Evolutionary conservation across 768 basidiomycete genomes (phyloP), one percentile per base, ranked within the genome.

Genomic region (Mycena filopes): DNA sequence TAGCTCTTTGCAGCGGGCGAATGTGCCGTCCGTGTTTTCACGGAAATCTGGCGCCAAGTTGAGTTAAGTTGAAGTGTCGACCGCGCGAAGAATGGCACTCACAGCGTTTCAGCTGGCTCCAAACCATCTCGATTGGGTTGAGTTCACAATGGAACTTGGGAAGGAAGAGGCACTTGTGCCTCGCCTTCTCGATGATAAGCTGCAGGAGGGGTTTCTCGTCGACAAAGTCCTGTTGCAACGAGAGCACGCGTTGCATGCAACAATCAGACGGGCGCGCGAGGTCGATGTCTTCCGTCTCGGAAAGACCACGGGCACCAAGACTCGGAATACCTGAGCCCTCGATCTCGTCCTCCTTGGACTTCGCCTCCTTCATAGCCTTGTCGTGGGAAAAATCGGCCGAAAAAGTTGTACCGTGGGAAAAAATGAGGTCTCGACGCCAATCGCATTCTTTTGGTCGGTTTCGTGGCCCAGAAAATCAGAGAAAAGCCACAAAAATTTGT

Each of bases 101-200:
- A 69, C 53, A 29, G 23, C 56, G 67, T 59, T 77, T 78, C 28
- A 69, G 46, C 31, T 65, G 59, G 6, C 71, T 73, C 77, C 77
- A 78, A 20, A 63, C 70, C 68, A 72, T 72, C 60, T 78, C 75
- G 33, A 78, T 78, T 20, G 73, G 63, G 53, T 65, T 65, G 1
- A 65, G 51, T 56, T 64, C 62, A 28, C 62, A 64, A 51, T 64
- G 62, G 29, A 64, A 64, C 12, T 33, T 33, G 33, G 33, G 55
- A n/a, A 64, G 63, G 25, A 65, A 65, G 26, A 76, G 51, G 40
- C 66, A 70, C 4, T 61, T 59, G 63, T 75, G 70, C 13, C 77
- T 75, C 31, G 64, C 51, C 26, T 66, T 67, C 49, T 74, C 66
- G 21, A 72, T 68, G 28, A 70, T 18, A 16, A 63, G 10, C 56